Evolutionary conservation across 1,284 basidiomycete genomes (phyloP).

Genomic region (Fomitopsis schrenkii): DNA sequence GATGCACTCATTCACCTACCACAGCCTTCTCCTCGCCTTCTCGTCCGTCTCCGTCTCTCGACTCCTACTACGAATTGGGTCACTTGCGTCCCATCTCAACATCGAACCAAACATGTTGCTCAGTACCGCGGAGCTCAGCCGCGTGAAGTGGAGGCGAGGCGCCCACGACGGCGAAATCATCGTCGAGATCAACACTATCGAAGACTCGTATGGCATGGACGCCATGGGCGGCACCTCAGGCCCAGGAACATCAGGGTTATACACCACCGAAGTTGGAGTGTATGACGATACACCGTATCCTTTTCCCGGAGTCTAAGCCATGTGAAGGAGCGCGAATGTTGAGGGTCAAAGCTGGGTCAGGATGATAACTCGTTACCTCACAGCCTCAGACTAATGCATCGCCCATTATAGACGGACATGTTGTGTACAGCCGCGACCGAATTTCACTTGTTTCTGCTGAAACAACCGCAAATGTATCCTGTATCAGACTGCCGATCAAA

Average conservation of each 20-base stretch:
- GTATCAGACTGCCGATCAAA: too few relatives aligned
- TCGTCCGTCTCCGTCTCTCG: conserved; percentile 19
- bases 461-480: too few relatives aligned
- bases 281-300: neutral
- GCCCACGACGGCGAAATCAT: conserved; percentile 35
- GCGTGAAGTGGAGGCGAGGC: conserved; percentile 31
- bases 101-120: conserved; percentile 17
- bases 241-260: neutral
- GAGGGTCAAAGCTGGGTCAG: too few relatives aligned
- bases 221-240: neutral
- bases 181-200: conserved; percentile 25
- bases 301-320: neutral
- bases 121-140: conserved; percentile 20
- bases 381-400: too few relatives aligned
- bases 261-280: neutral
- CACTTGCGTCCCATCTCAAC: conserved; percentile 17
- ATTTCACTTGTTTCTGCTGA: too few relatives aligned
- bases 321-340: too few relatives aligned
- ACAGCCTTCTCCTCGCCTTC: conserved; percentile 6
- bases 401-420: too few relatives aligned
- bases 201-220: neutral
- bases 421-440: too few relatives aligned
- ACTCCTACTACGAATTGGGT: conserved; percentile 21
- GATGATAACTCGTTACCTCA: too few relatives aligned
- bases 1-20: neutral